phyloP scores from a whole-genome alignment of 2,329 filamentous ascomycete genomes.

The Arthroderma sp. region DNA sequence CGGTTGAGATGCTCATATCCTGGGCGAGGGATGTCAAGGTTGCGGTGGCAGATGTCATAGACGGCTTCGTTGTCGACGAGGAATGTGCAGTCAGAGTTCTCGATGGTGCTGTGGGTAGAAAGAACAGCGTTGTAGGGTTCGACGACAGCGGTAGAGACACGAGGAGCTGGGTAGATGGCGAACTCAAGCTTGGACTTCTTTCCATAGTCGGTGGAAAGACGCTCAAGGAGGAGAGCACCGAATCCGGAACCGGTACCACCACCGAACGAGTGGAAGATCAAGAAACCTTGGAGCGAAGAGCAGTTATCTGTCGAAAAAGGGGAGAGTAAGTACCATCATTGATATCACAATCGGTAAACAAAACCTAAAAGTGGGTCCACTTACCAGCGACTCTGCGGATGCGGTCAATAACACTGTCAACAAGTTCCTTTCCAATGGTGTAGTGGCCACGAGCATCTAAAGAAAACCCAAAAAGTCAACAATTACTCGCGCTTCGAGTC shows the following conservation, averaged over 20 bases:
- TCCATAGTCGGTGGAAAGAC: constrained; percentile 95
- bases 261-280: constrained; percentile 99
- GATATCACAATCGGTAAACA: no score
- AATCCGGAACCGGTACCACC: constrained; percentile 98
- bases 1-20: constrained; percentile 99
- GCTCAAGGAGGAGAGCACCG: constrained; percentile 96
- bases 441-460: constrained; percentile 54
- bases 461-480: background rate
- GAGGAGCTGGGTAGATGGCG: constrained; percentile 95
- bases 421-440: constrained; percentile 54
- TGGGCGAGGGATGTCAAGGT: constrained; percentile 91
- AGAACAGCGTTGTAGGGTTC: constrained; percentile 99
- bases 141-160: constrained; percentile 92
- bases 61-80: constrained; percentile 99
- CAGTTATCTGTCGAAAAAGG: constrained; percentile 43
- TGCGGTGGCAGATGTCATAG: constrained; percentile 97
- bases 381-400: constrained; percentile 50
- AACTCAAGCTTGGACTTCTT: constrained; percentile 99
- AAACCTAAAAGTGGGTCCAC: constrained; percentile 8
- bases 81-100: constrained; percentile 99
- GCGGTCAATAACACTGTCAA: constrained; percentile 50
- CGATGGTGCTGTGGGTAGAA: constrained; percentile 95
- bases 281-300: constrained; percentile 51
- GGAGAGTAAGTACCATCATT: background rate
- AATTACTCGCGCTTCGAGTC: background rate